phyloP scores from a whole-genome alignment of 2,329 filamentous ascomycete genomes.

The Gaeumannomyces sp. region DNA sequence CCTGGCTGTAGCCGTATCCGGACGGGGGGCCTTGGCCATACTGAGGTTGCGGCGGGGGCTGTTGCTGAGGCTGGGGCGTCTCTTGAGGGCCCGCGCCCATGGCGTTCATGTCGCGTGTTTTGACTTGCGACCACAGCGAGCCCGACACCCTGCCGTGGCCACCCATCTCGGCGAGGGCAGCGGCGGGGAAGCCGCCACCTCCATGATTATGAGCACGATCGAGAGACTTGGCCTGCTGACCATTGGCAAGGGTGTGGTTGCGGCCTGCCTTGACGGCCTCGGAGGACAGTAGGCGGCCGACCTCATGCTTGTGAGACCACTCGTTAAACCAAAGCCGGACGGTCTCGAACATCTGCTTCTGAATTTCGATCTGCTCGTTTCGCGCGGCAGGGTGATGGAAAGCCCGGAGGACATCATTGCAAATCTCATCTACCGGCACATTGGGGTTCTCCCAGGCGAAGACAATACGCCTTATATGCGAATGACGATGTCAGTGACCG shows the following conservation, averaged over 20 bases:
- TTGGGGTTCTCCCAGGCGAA: slow-evolving; percentile 90
- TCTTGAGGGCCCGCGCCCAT: slow-evolving; percentile 37
- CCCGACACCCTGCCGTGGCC: slow-evolving; percentile 54
- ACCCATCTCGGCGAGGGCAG: slow-evolving; percentile 29
- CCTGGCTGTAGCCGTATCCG: slow-evolving; percentile 36
- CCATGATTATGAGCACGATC: slow-evolving; percentile 12
- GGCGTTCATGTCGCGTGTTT: slow-evolving; percentile 49
- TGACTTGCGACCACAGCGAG: slow-evolving; percentile 56
- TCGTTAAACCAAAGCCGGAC: slow-evolving; percentile 76
- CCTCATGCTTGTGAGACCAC: slow-evolving; percentile 56
- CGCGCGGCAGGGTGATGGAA: slow-evolving; percentile 90
- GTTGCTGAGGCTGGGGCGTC: slow-evolving; percentile 23
- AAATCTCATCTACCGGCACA: slow-evolving; percentile 75
- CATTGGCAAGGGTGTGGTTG: slow-evolving; percentile 58
- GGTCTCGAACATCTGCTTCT: slow-evolving; percentile 81
- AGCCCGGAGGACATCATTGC: slow-evolving; percentile 71
- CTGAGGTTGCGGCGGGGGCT: slow-evolving; percentile 17
- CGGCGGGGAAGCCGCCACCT: slow-evolving; percentile 19
- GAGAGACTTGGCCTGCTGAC: slow-evolving; percentile 26
- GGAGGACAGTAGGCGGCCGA: slow-evolving; percentile 73
- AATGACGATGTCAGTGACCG: not conserved
- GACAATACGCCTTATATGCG: slow-evolving; percentile 56
- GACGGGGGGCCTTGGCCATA: slow-evolving; percentile 21
- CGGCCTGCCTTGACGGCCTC: slow-evolving; percentile 76
- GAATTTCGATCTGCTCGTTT: slow-evolving; percentile 69